Evolutionary conservation across 768 basidiomycete genomes (phyloP).

Genomic region (Baorangia bicolor): DNA sequence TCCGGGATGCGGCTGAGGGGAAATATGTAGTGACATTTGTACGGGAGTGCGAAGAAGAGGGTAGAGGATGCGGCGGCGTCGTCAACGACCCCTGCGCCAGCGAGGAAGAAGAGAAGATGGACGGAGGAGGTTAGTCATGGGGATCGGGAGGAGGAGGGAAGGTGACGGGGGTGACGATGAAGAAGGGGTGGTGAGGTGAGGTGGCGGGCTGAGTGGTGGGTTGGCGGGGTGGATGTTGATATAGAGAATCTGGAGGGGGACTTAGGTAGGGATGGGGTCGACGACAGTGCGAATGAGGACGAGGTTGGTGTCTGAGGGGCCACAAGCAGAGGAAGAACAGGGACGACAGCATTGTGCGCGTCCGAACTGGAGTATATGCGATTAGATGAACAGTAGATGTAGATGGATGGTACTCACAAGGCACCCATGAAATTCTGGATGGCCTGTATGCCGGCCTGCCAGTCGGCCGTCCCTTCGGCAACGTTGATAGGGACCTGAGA

Average conservation of each 20-base stretch:
- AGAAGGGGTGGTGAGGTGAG: constrained; percentile 35
- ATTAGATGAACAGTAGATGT: background rate
- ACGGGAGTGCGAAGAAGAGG: constrained; percentile 13
- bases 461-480: no score
- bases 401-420: constrained; percentile 46
- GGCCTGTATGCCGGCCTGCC: no score
- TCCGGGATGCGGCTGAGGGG: constrained; percentile 16
- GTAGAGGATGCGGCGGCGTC: background rate
- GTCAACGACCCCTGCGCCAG: constrained; percentile 9
- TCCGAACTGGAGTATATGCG: constrained; percentile 51
- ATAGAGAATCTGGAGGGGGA: constrained; percentile 38
- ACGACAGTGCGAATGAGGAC: constrained; percentile 71
- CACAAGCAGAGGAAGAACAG: constrained; percentile 43
- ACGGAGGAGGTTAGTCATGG: constrained; percentile 40
- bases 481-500: constrained; percentile 38
- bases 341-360: constrained; percentile 49
- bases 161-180: constrained; percentile 37
- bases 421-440: no score
- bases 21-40: background rate
- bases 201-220: background rate
- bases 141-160: constrained; percentile 44
- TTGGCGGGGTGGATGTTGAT: background rate
- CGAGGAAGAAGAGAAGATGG: constrained; percentile 42
- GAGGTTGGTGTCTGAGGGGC: constrained; percentile 49
- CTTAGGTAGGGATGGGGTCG: constrained; percentile 49